These are phyloP conservation scores for Gentiana macrophylla DNA, from an alignment of 257 asterid species.

Conservation along the genomic window DNA sequence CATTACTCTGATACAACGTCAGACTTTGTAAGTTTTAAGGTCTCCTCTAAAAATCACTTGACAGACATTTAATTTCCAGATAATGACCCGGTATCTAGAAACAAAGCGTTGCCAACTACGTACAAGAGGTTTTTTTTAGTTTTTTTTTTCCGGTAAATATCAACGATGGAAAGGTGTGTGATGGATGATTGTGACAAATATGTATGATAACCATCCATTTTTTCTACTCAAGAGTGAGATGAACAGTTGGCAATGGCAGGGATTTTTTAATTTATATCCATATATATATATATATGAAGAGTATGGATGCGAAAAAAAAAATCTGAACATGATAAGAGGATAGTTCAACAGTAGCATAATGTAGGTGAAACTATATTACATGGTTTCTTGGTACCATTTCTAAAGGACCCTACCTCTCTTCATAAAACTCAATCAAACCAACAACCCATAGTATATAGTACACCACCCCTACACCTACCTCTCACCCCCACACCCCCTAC, in stretches of 20 bases:
- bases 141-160: too few species aligned
- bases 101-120: too few species aligned
- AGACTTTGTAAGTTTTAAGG: too few species aligned
- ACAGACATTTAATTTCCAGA: too few species aligned
- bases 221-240: background rate
- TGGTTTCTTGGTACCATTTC: conserved; percentile 36
- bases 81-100: too few species aligned
- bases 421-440: conserved; percentile 15
- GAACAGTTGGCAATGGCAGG: background rate
- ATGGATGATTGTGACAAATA: too few species aligned
- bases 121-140: too few species aligned
- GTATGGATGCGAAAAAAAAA: background rate
- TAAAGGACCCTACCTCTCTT: conserved; percentile 27
- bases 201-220: too few species aligned
- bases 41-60: too few species aligned
- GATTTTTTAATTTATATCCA: background rate
- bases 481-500: background rate
- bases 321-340: conserved; percentile 9
- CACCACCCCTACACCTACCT: background rate
- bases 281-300: background rate
- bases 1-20: too few species aligned
- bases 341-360: conserved; percentile 28
- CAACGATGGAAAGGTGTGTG: too few species aligned
- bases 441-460: conserved; percentile 25
- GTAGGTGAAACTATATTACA: conserved; percentile 23